These are phyloP conservation scores for Diplodia mutila DNA, from an alignment of 2,329 filamentous ascomycete species.

Conservation along the genomic window DNA sequence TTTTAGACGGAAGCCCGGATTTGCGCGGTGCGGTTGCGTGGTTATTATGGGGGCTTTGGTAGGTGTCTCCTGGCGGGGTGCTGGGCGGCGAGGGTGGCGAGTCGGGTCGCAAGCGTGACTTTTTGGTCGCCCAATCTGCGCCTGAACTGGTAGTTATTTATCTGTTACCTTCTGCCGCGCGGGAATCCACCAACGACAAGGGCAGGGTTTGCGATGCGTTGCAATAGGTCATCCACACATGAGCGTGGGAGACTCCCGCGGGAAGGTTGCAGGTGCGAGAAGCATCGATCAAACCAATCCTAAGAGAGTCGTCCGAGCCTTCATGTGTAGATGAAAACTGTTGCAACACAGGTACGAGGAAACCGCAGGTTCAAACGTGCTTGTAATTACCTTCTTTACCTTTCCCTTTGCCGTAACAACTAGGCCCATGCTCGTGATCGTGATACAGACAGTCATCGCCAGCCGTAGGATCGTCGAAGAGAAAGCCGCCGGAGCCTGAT, in stretches of 20 bases:
- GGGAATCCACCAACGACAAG: conserved; percentile 1
- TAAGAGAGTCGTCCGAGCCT: background rate
- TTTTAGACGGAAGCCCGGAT: conserved; percentile 7
- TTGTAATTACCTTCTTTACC: conserved; percentile 43
- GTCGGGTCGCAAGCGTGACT: conserved; percentile 15
- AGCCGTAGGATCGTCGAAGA: conserved; percentile 58
- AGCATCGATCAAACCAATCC: background rate
- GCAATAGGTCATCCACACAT: background rate
- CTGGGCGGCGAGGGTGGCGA: conserved; percentile 23
- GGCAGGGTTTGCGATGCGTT: background rate
- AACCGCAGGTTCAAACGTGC: background rate
- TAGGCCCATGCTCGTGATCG: conserved; percentile 52
- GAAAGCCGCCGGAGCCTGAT: conserved; percentile 52
- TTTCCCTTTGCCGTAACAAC: conserved; percentile 44
- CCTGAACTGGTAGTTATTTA: conserved; percentile 26
- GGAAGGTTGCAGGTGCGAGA: background rate
- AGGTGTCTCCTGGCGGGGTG: conserved; percentile 18
- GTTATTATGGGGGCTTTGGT: background rate
- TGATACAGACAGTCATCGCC: conserved; percentile 54
- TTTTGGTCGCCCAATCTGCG: conserved; percentile 9
- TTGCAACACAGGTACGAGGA: background rate
- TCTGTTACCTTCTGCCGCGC: conserved; percentile 17
- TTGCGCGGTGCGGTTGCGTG: background rate
- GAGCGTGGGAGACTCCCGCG: background rate
- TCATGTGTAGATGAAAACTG: background rate